These are phyloP conservation scores for Tylopilus balloui DNA, from an alignment of 768 basidiomycete genomes.

Conservation along the genomic window DNA sequence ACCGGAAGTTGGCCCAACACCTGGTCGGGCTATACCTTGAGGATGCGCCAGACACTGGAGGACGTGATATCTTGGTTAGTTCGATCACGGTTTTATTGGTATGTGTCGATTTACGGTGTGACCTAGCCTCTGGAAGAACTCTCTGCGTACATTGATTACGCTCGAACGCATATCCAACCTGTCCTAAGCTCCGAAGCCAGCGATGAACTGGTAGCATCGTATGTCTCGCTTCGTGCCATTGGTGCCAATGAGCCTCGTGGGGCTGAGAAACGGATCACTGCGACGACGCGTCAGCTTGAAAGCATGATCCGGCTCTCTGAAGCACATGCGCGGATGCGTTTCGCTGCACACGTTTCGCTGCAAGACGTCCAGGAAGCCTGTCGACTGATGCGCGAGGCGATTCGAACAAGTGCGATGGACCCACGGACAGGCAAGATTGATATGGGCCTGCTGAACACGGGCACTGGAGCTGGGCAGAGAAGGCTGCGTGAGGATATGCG, in stretches of 20 bases:
- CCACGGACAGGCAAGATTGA: constrained; percentile 97
- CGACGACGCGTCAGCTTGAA: constrained; percentile 95
- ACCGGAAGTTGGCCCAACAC: constrained; percentile 86
- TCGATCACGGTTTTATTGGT: background rate
- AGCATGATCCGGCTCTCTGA: constrained; percentile 95
- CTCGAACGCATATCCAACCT: constrained; percentile 81
- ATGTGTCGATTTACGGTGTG: constrained; percentile 5
- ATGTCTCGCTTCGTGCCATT: constrained; percentile 91
- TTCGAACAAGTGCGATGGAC: constrained; percentile 92
- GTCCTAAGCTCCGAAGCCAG: constrained; percentile 82
- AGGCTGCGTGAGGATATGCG: constrained; percentile 87
- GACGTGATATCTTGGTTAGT: constrained; percentile 73
- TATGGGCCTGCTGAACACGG: constrained; percentile 92
- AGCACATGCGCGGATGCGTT: constrained; percentile 95
- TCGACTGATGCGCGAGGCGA: constrained; percentile 94
- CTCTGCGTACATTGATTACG: constrained; percentile 92
- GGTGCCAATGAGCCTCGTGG: constrained; percentile 80
- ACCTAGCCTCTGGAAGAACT: constrained; percentile 81
- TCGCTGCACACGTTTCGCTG: constrained; percentile 81
- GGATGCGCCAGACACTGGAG: constrained; percentile 60
- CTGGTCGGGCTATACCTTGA: constrained; percentile 92
- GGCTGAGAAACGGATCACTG: constrained; percentile 92
- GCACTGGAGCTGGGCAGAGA: constrained; percentile 83
- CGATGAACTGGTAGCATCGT: constrained; percentile 77
- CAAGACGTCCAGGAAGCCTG: constrained; percentile 86